A percentile compares a stretch with the other conserved stretches of the same genome.
phyloP scores from a whole-genome alignment of 2,329 filamentous ascomycete genomes.

The Nannizziopsis arthrosporioides region DNA sequence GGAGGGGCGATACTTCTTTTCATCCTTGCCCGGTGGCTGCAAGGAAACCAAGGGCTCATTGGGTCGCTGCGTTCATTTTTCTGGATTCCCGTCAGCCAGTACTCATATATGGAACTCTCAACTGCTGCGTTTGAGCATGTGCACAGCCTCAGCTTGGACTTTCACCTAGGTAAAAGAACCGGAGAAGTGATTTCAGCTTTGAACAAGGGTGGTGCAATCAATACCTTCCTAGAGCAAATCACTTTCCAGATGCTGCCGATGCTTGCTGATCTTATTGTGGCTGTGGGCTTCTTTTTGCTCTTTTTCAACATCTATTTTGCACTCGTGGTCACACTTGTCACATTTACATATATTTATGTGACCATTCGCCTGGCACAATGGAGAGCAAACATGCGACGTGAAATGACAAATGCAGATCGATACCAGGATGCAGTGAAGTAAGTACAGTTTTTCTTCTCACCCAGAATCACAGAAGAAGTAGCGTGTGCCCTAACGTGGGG shows the following conservation, averaged over 20 bases:
- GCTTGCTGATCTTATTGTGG: slow-evolving; percentile 77
- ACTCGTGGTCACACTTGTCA: slow-evolving; percentile 77
- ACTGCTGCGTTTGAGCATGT: slow-evolving; percentile 96
- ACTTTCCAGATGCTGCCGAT: slow-evolving; percentile 94
- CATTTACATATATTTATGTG: slow-evolving; percentile 91
- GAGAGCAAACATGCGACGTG: slow-evolving; percentile 75
- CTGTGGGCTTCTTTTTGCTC: slow-evolving; percentile 68
- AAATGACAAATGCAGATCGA: slow-evolving; percentile 89
- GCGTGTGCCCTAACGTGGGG: slow-evolving; percentile 3
- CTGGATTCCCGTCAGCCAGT: slow-evolving; percentile 95
- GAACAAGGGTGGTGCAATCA: slow-evolving; percentile 92
- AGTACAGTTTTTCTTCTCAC: slow-evolving; percentile 21
- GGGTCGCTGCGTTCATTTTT: slow-evolving; percentile 70
- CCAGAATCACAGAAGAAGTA: neutral
- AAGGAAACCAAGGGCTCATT: slow-evolving; percentile 78
- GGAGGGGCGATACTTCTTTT: slow-evolving; percentile 67
- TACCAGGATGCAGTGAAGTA: slow-evolving; percentile 92
- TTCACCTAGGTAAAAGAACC: slow-evolving; percentile 91
- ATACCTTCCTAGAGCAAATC: slow-evolving; percentile 89
- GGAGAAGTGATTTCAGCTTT: slow-evolving; percentile 91
- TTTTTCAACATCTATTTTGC: slow-evolving; percentile 81
- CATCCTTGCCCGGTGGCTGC: slow-evolving; percentile 66
- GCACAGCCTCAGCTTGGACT: slow-evolving; percentile 86
- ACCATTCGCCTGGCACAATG: slow-evolving; percentile 94
- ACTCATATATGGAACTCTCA: slow-evolving; percentile 87